Evolutionary conservation across 2,329 filamentous ascomycete species (phyloP).

Genomic region (Monosporascus sp.): DNA sequence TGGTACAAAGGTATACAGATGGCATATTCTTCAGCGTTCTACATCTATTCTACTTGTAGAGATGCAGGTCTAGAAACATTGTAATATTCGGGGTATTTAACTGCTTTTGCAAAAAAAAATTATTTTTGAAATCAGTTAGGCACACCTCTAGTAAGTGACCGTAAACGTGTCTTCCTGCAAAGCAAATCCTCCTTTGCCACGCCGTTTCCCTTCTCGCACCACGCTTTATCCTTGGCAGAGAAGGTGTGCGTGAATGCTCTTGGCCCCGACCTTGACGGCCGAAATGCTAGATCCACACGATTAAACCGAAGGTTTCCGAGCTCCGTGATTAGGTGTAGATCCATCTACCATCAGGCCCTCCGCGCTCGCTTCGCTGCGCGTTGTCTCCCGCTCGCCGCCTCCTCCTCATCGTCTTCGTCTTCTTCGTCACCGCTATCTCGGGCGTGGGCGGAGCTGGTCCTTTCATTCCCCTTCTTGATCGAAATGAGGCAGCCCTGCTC

Average conservation of each 20-base stretch:
- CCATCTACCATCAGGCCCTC: background rate
- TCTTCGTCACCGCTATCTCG: slow-evolving; percentile 42
- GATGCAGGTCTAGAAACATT: too few relatives aligned
- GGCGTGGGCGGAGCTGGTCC: slow-evolving; percentile 31
- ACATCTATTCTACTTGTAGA: too few relatives aligned
- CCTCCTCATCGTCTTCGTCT: slow-evolving; percentile 34
- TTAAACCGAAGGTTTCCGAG: background rate
- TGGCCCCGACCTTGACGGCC: background rate
- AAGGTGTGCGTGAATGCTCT: background rate
- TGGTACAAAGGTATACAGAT: too few relatives aligned
- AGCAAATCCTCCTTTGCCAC: too few relatives aligned
- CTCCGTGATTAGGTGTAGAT: background rate
- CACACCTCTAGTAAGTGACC: slow-evolving; percentile 5
- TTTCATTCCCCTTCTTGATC: slow-evolving; percentile 80
- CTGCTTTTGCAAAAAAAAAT: background rate
- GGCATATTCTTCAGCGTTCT: too few relatives aligned
- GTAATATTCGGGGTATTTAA: slow-evolving; percentile 1
- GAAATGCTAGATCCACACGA: background rate
- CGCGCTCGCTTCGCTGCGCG: slow-evolving; percentile 3
- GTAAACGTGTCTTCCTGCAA: background rate
- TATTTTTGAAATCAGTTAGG: slow-evolving; percentile 1
- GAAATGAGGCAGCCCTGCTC: slow-evolving; percentile 79
- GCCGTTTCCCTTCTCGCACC: too few relatives aligned
- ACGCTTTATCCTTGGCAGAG: background rate
- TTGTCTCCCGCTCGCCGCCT: slow-evolving; percentile 9